Evolutionary conservation across 306 rosid genomes (phyloP).

Genomic region (Spatholobus suberectus): DNA sequence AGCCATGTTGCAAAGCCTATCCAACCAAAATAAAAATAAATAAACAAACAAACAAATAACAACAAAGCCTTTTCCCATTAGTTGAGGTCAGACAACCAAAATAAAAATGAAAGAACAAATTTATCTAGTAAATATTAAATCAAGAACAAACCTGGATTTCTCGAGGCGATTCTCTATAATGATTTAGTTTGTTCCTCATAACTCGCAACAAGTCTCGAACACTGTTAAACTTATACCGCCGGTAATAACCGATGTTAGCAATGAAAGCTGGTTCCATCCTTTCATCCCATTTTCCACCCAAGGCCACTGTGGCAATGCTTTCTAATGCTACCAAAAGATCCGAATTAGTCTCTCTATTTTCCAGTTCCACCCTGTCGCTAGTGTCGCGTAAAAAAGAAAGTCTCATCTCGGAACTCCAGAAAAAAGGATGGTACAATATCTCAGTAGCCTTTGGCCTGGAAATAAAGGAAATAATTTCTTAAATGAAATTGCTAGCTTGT

Average conservation of each 20-base stretch:
- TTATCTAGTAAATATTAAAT: background rate
- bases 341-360: conserved; percentile 63
- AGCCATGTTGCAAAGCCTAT: background rate
- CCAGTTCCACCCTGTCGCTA: conserved; percentile 85
- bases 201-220: conserved; percentile 84
- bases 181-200: conserved; percentile 86
- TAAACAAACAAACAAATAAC: no score
- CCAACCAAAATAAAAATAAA: background rate
- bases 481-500: conserved; percentile 20
- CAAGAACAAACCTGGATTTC: conserved; percentile 74
- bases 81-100: no score
- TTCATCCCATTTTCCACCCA: conserved; percentile 79
- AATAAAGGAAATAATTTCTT: conserved; percentile 23
- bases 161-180: conserved; percentile 77
- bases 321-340: conserved; percentile 65
- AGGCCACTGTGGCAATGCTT: conserved; percentile 57
- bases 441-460: conserved; percentile 81
- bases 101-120: background rate
- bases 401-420: conserved; percentile 79
- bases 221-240: conserved; percentile 78
- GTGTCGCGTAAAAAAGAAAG: conserved; percentile 83
- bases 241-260: conserved; percentile 65
- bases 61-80: no score
- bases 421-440: conserved; percentile 83
- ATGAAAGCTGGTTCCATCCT: conserved; percentile 73